phyloP scores from a whole-genome alignment of 2,329 filamentous ascomycete genomes.

The Celoporthe dispersa region DNA sequence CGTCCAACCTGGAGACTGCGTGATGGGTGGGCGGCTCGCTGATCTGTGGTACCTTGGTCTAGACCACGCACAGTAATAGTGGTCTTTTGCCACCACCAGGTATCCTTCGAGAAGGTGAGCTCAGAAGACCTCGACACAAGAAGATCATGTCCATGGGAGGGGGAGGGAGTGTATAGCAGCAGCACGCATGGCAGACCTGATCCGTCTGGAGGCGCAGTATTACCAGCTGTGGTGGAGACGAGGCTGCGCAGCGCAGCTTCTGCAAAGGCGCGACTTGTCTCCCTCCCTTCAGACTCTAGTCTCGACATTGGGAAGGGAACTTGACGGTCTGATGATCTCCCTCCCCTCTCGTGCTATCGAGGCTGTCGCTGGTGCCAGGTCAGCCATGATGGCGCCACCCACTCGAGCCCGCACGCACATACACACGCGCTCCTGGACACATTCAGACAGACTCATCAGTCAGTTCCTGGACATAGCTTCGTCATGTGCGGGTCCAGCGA shows the following conservation, averaged over 20 bases:
- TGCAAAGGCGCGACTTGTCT: neutral
- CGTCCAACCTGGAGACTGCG: neutral
- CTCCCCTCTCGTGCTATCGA: neutral
- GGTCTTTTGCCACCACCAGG: neutral
- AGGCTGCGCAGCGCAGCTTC: neutral
- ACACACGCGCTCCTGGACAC: no score
- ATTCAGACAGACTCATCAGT: no score
- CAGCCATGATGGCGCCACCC: neutral
- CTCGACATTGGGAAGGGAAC: neutral
- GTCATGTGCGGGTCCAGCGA: constrained; percentile 15
- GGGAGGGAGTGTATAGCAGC: neutral
- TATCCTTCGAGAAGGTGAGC: neutral
- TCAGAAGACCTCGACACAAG: neutral
- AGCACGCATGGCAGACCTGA: neutral
- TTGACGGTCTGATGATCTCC: neutral
- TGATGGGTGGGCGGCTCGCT: neutral
- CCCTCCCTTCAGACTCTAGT: neutral
- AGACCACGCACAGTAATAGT: neutral
- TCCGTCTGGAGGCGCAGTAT: neutral
- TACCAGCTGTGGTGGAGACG: neutral
- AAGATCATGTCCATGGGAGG: neutral
- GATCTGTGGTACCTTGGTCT: neutral
- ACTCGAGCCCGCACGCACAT: neutral
- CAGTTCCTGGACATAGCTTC: neutral
- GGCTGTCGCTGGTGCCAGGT: neutral